Conservation (phyloP, 2,329 filamentous ascomycete genomes). For the Fusarium phyllophilum region DNA sequence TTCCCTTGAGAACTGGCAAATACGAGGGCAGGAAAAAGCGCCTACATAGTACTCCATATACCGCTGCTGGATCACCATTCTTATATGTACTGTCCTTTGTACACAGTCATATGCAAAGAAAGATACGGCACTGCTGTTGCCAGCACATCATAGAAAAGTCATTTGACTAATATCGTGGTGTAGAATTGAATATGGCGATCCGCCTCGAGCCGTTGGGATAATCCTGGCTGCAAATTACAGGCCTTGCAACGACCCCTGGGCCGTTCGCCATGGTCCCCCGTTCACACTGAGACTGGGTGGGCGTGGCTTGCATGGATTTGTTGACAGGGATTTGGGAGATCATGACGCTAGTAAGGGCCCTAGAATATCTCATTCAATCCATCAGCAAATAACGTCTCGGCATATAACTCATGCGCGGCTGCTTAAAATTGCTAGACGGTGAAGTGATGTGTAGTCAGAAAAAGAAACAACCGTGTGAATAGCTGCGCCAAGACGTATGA, state of each 20-base stretch:
- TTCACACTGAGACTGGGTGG: neutral
- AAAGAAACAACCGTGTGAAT: constrained; percentile 3
- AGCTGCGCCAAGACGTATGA: neutral
- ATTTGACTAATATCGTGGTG: constrained; percentile 3
- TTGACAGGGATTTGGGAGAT: constrained; percentile 38
- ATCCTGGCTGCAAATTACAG: constrained; percentile 29
- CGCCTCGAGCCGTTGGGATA: constrained; percentile 18
- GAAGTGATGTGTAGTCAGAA: neutral
- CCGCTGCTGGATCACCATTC: neutral
- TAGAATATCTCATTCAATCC: neutral
- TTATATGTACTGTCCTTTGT: neutral
- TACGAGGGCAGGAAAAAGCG: neutral
- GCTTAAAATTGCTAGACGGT: constrained; percentile 2
- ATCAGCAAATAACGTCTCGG: constrained; percentile 12
- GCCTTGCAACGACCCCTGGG: constrained; percentile 11
- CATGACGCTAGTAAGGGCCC: constrained; percentile 35
- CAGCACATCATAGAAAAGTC: neutral
- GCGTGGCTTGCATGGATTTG: constrained; percentile 31
- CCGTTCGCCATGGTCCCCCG: neutral
- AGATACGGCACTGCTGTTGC: constrained; percentile 3
- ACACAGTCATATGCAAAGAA: constrained; percentile 1
- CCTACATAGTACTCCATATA: neutral
- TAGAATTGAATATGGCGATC: constrained; percentile 14
- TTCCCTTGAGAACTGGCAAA: neutral
- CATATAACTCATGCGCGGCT: constrained; percentile 16